Base-by-base conservation (phyloP, 2,329 filamentous ascomycete species). In the Pyricularia grisea region DNA sequence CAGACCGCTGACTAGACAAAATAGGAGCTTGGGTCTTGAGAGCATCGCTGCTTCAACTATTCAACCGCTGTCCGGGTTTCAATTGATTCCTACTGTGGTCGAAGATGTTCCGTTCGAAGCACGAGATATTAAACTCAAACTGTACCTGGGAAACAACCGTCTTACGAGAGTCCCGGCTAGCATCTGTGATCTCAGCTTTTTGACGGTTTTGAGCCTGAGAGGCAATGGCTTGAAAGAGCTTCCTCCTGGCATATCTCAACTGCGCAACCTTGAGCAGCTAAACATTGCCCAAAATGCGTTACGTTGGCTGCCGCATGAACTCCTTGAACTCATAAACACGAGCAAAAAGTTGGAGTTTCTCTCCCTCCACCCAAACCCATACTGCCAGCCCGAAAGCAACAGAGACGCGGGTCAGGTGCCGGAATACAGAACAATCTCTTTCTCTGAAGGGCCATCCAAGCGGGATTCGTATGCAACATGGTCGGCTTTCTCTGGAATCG, bases 231-330 rank as follows among this genome's bases (percentile, higher is more conserved):
- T 93, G 17, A 79, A 78, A 0, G 85, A 90, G 73, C 78, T 93
- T 2, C 87, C 90, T 0, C 80, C 87, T 0, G 81, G 82, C 3
- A 87, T 92, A 66, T 81, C 80, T 27, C 84, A 84, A 36, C 80
- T 92, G 7, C 75, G 75, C 4, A 88, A 87, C 70, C 81, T 93
- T 4, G 79, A 80, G 67, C 83, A 87, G 67, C 83, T 93, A 58
- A 92, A 92, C 72, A 73, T 93, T 10, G 86, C 88, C 0, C 85
- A 89, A 68, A 92, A 92, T 71, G 77, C 79, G 5, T 79, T 93
- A 12, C 81, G 81, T 7, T 84, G 80, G 70, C 80, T 93, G 0
- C 90, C 90, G 0, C 84, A 81, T 68, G 89, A 91, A 74, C 78
- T 92, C 0, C 79, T 92, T 0, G 77, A 84, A 28, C 79, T 92